Evolutionary conservation across 2,329 filamentous ascomycete species (phyloP), one percentile per base, ranked within the genome.

Genomic region (Hypoxylon sp.): DNA sequence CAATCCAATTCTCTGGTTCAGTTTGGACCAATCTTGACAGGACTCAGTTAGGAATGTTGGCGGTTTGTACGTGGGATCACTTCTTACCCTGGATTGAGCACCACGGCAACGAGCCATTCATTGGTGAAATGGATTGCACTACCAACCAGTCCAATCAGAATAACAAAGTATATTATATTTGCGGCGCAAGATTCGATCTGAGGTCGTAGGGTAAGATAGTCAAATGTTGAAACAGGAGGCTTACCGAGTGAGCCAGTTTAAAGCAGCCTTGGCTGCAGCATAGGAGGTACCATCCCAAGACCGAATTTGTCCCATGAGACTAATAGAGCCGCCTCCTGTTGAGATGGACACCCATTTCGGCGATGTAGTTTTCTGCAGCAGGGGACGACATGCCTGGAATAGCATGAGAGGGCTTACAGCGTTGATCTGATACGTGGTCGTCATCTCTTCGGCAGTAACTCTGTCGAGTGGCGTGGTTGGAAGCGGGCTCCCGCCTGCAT

Each of bases 261-360:
- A 60, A 9, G 73, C 73, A 7, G 73, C 73, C 57, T 80, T 80
- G 4, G 76, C 74, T 11, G 74, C 65, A 5, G 72, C 77, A 50
- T 80, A 79, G 1, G 73, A 68, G 5, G 73, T 52, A 7, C 49
- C 66, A 43, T 70, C 56, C 28, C 60, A 68, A 6, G 69, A 70
- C 10, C 53, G 50, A 17, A 68, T 60, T 5, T 41, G 38, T 11
- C 67, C 70, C 53, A 73, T 68, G 32, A 70, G 48, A 43, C 55
- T 49, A 9, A 78, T 71, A 17, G 75, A 73, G 6, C 72, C 76
- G 1, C 68, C 73, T 13, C 68, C 72, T 17, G 72, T 78, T 2
- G 75, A 73, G 21, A 80, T 74, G 17, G 74, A 76, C 7, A 76
- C 69, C 72, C 73, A 80, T 46, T 76, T 79, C 11, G 76, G 75